Evolutionary conservation across 352 stramenopile genomes (phyloP).

Genomic region (Pythium vanterpoolii): DNA sequence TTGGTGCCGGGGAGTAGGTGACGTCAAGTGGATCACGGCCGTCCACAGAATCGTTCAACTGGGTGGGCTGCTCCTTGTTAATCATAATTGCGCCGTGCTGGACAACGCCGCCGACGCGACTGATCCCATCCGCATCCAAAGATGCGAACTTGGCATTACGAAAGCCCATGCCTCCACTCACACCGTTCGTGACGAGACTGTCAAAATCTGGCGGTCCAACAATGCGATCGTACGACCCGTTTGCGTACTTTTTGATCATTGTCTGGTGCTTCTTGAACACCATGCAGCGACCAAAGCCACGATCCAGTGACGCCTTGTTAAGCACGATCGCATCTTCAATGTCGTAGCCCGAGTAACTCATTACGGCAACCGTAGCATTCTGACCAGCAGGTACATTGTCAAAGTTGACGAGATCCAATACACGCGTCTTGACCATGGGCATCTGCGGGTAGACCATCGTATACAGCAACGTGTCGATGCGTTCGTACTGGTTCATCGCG

Average conservation of each 20-base stretch:
- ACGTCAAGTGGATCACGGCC: conserved; percentile 71
- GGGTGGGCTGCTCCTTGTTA: conserved; percentile 97
- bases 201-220: conserved; percentile 90
- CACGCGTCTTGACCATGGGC: conserved; percentile 99
- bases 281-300: conserved; percentile 98
- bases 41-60: conserved; percentile 90
- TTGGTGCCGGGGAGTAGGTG: conserved; percentile 81
- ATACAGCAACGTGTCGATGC: conserved; percentile 99
- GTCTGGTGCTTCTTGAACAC: conserved; percentile 98
- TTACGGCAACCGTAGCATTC: conserved; percentile 99
- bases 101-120: conserved; percentile 77
- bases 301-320: conserved; percentile 96
- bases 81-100: conserved; percentile 97
- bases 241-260: conserved; percentile 96
- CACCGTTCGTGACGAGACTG: conserved; percentile 50
- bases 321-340: conserved; percentile 99
- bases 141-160: conserved; percentile 91
- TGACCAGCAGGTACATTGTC: conserved; percentile 97
- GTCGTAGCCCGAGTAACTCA: conserved; percentile 99
- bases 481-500: conserved; percentile 98
- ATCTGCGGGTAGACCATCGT: conserved; percentile 99
- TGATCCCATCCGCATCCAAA: conserved; percentile 97
- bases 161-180: conserved; percentile 49
- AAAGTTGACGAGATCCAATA: conserved; percentile 98
- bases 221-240: conserved; percentile 95